A percentile compares a stretch with the other conserved stretches of the same genome.
phyloP scores from a whole-genome alignment of 768 basidiomycete species.

The Sistotremastrum suecicum region DNA sequence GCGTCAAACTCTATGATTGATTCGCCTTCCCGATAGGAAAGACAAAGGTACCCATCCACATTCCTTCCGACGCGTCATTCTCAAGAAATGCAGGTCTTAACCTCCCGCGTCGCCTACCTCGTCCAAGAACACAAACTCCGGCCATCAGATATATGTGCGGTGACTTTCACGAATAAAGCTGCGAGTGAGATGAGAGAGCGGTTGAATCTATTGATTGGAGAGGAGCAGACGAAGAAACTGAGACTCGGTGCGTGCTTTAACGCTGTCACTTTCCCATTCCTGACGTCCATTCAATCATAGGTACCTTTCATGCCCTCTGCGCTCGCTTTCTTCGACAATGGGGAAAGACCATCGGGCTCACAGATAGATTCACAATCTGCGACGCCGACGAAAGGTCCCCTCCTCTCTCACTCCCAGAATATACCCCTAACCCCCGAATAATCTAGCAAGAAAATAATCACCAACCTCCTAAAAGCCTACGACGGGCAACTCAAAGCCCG shows the following conservation, averaged over 20 bases:
- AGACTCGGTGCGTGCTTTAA: slow-evolving; percentile 22
- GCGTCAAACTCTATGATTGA: too few species aligned
- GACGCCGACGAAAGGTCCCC: slow-evolving; percentile 67
- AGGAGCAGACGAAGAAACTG: slow-evolving; percentile 35
- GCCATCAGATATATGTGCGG: slow-evolving; percentile 54
- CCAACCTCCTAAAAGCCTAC: slow-evolving; percentile 42
- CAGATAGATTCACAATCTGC: slow-evolving; percentile 68
- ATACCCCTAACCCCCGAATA: neutral
- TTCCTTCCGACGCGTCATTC: neutral
- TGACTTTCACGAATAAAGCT: slow-evolving; percentile 86
- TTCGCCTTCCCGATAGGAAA: slow-evolving; percentile 16
- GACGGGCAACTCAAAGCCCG: slow-evolving; percentile 30
- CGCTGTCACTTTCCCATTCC: slow-evolving; percentile 5
- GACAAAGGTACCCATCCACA: slow-evolving; percentile 34
- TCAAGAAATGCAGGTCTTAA: slow-evolving; percentile 33
- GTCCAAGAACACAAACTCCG: slow-evolving; percentile 36
- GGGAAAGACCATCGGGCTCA: slow-evolving; percentile 39
- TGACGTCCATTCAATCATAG: slow-evolving; percentile 26
- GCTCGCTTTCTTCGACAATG: slow-evolving; percentile 59
- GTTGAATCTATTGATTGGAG: slow-evolving; percentile 52
- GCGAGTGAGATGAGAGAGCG: slow-evolving; percentile 76
- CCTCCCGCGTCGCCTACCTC: slow-evolving; percentile 53
- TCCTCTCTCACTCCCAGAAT: neutral
- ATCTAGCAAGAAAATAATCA: slow-evolving; percentile 53
- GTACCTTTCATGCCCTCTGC: slow-evolving; percentile 71